Percentiles rank a stretch among this genome's conserved stretches.
Evolutionary conservation across 2,329 filamentous ascomycete species (phyloP).

Genomic region (Ophiocordyceps camponoti-leonardi): DNA sequence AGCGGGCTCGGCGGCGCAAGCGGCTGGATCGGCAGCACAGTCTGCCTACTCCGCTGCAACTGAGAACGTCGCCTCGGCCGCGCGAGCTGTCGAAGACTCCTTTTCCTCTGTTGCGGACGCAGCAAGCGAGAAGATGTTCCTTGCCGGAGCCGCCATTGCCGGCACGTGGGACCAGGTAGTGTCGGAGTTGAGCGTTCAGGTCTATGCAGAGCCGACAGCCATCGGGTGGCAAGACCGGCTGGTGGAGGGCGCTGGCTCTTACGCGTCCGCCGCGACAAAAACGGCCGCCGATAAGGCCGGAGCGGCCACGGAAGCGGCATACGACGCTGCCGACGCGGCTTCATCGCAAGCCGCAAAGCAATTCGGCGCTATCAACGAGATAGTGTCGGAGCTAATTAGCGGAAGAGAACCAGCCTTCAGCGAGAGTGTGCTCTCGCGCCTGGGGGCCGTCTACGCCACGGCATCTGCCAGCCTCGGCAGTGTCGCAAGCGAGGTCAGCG

Average conservation of each 20-base stretch:
- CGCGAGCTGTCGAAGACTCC: conserved; percentile 19
- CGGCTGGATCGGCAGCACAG: conserved; percentile 31
- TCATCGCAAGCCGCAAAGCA: conserved; percentile 43
- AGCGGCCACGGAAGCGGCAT: conserved; percentile 33
- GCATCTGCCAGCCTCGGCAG: conserved; percentile 38
- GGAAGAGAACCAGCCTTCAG: conserved; percentile 70
- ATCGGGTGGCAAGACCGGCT: conserved; percentile 36
- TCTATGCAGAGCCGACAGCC: conserved; percentile 49
- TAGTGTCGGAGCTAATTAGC: conserved; percentile 59
- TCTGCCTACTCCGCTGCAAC: conserved; percentile 28
- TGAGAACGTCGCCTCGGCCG: conserved; percentile 22
- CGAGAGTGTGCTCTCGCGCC: conserved; percentile 57
- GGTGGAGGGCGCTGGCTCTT: conserved; percentile 31
- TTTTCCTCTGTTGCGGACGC: conserved; percentile 26
- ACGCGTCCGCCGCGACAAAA: conserved; percentile 34
- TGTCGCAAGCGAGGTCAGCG: conserved; percentile 16
- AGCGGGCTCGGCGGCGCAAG: conserved; percentile 25
- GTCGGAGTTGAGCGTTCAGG: conserved; percentile 46
- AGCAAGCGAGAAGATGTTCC: conserved; percentile 19
- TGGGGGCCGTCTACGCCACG: conserved; percentile 56
- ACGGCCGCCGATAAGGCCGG: conserved; percentile 19
- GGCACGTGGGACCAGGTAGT: conserved; percentile 28
- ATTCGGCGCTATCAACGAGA: conserved; percentile 50
- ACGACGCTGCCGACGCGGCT: conserved; percentile 28
- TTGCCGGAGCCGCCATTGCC: conserved; percentile 19